phyloP scores from a whole-genome alignment of 805 yeast genomes.

The Candida khao-thaluensis region DNA sequence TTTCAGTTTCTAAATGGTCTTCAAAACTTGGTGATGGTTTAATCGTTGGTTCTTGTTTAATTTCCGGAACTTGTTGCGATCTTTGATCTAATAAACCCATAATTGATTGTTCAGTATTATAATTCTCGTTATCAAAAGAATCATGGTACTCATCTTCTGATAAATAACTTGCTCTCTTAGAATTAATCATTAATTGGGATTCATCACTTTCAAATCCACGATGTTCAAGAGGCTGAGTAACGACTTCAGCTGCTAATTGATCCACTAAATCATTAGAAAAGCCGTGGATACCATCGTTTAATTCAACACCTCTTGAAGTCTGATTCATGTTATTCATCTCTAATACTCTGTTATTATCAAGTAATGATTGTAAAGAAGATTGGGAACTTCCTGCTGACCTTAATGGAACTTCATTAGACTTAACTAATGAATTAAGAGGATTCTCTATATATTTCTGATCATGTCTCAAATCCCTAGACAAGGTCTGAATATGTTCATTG shows the following conservation, averaged over 20 bases:
- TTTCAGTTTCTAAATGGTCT: not conserved
- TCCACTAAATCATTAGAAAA: slow-evolving; percentile 39
- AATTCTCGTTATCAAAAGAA: slow-evolving; percentile 28
- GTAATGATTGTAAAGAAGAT: slow-evolving; percentile 37
- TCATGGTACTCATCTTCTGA: slow-evolving; percentile 22
- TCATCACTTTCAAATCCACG: slow-evolving; percentile 11
- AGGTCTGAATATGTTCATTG: slow-evolving; percentile 33
- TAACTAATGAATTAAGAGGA: slow-evolving; percentile 33
- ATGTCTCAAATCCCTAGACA: slow-evolving; percentile 30
- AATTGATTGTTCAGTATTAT: slow-evolving; percentile 39
- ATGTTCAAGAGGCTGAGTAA: not conserved
- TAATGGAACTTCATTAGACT: slow-evolving; percentile 24
- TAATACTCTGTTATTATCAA: slow-evolving; percentile 29
- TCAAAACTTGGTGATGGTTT: slow-evolving; percentile 3
- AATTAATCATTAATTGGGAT: slow-evolving; percentile 13
- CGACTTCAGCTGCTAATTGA: slow-evolving; percentile 18
- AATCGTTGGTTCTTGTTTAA: slow-evolving; percentile 1
- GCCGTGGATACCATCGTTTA: slow-evolving; percentile 45
- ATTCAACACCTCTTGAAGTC: slow-evolving; percentile 28
- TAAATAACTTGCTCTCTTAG: slow-evolving; percentile 9
- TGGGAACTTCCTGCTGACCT: slow-evolving; percentile 39
- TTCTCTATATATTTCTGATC: slow-evolving; percentile 23
- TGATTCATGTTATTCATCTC: slow-evolving; percentile 17
- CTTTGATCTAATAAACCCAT: slow-evolving; percentile 30
- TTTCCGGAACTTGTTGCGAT: not conserved